These are phyloP conservation scores for Hanseniaspora taiwanica DNA, from an alignment of 805 yeast genomes.

Conservation along the genomic window DNA sequence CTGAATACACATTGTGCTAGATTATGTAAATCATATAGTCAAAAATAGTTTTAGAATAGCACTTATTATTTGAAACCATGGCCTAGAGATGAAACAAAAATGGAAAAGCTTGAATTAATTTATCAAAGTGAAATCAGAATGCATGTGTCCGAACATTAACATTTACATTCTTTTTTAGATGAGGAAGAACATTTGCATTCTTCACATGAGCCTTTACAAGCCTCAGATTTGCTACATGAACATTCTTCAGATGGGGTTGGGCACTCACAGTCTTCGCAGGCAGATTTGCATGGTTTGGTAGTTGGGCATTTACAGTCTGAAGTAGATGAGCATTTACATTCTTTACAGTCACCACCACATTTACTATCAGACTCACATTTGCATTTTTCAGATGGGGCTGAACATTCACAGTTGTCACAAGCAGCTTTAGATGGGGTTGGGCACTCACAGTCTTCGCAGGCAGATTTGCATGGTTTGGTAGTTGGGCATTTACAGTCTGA, in stretches of 20 bases:
- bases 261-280: no score
- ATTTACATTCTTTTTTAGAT: neutral
- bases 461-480: neutral
- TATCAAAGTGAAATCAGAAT: no score
- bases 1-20: no score
- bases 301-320: neutral
- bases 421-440: no score
- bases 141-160: neutral
- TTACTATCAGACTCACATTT: neutral
- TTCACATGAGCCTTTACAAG: neutral
- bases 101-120: no score
- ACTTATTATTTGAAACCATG: no score
- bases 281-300: neutral
- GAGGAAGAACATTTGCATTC: neutral
- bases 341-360: neutral
- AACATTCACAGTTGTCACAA: neutral
- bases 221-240: no score
- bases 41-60: no score
- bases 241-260: no score
- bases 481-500: neutral
- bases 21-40: no score
- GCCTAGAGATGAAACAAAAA: no score
- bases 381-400: neutral
- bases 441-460: no score
- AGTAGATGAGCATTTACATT: neutral